Evolutionary conservation across 495 filamentous ascomycete genomes (phyloP), one percentile per base, ranked within the genome.

Genomic region (Choiromyces venosus): DNA sequence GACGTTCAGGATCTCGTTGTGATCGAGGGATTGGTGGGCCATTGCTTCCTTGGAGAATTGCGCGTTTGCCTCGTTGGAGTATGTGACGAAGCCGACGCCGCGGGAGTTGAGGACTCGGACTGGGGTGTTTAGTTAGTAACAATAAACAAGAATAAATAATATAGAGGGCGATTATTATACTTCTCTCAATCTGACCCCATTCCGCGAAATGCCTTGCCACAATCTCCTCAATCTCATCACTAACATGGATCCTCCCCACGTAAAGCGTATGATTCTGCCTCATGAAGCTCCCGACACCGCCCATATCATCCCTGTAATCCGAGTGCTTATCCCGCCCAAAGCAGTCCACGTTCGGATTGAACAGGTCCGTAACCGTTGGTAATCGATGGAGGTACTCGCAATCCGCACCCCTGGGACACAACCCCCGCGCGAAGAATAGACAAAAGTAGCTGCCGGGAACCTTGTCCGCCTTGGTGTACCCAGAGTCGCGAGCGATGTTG

Each of bases 141-240:
- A 40, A 72, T 70, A 36, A 0, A 18, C 39, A 10, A 18, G 56
- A n/a, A 42, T 16, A 36, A 69, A 4, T 29, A 37, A 37, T 52
- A 69, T 71, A 19, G 56, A 56, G 42, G 72, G 25, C 72, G 21
- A 73, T 25, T 19, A 61, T 16, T 81, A 76, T 83, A 85, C 83
- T 92, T 6, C 95, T 87, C 74, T 97, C 95, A 39, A 98, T 84
- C 78, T 93, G 89, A 4, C 95, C 95, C 92, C 93, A 99, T 83
- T 97, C 94, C 3, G 91, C 88, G 76, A 97, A 97, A 82, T 98
- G 94, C 16, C 95, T 86, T 39, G 93, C 89, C 2, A 97, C 93
- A n/a, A 97, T 87, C 82, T 99, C 95, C 81, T 97, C 94, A 74
- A 97, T 97, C 81, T 97, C 94, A 82, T 97, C 94, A n/a, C 89